Percentiles rank a stretch among this genome's conserved stretches.
Evolutionary conservation across 139 green algal genomes (phyloP).

Genomic region (Cymbomonas tetramitiformis): DNA sequence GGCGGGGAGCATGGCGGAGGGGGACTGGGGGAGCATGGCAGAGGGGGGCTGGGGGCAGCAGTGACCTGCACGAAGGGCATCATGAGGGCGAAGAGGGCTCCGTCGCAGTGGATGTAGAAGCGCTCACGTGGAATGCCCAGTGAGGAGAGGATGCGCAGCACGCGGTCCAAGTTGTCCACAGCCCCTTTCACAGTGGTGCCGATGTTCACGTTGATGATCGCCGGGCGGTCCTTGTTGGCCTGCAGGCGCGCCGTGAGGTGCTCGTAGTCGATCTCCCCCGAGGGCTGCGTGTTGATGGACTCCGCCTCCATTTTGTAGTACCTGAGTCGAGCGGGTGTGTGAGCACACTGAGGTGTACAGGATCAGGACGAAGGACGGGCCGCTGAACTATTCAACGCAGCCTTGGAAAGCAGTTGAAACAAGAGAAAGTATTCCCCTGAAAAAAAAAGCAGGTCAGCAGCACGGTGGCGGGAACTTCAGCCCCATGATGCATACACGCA

Average conservation of each 20-base stretch:
- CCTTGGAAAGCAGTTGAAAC: no score
- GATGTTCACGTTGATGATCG: constrained; percentile 96
- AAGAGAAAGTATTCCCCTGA: no score
- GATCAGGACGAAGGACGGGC: no score
- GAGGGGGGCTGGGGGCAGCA: no score
- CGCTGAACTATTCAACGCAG: no score
- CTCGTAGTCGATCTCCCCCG: constrained; percentile 86
- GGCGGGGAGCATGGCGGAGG: no score
- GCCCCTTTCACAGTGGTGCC: constrained; percentile 77
- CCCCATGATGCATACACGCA: no score
- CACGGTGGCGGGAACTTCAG: no score
- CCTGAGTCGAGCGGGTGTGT: not conserved
- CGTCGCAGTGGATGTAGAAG: constrained; percentile 97
- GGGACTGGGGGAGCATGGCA: no score
- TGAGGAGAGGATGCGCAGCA: constrained; percentile 24
- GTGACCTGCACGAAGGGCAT: no score
- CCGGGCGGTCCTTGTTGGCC: constrained; percentile 51
- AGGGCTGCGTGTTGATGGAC: constrained; percentile 50
- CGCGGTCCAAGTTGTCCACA: constrained; percentile 33
- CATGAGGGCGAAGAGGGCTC: constrained; percentile 82
- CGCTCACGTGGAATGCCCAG: constrained; percentile 48
- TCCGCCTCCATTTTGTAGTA: constrained; percentile 18
- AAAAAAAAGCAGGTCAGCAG: no score
- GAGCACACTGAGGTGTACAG: no score
- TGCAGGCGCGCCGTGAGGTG: constrained; percentile 43